phyloP scores from a whole-genome alignment of 148 eudicot genomes.

The Nyssa sinensis region DNA sequence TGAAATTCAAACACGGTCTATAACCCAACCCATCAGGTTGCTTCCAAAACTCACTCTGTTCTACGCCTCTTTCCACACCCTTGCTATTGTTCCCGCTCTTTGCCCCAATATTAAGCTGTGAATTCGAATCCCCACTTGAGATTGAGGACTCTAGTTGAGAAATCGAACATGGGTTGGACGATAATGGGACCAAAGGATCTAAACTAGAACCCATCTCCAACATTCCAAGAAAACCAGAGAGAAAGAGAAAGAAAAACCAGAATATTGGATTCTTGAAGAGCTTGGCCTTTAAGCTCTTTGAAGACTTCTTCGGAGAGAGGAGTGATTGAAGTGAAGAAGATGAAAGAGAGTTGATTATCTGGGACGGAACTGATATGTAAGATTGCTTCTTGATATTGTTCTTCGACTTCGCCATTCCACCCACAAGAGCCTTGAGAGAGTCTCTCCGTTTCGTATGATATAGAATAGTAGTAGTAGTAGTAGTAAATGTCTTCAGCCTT shows the following conservation, averaged over 20 bases:
- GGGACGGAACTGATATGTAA: constrained; percentile 79
- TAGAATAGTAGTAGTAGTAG: neutral
- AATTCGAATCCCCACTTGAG: constrained; percentile 21
- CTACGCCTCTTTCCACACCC: constrained; percentile 12
- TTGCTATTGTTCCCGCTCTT: neutral
- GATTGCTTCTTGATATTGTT: constrained; percentile 46
- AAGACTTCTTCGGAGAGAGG: constrained; percentile 51
- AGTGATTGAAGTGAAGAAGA: constrained; percentile 65
- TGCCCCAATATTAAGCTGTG: neutral
- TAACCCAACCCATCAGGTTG: constrained; percentile 83
- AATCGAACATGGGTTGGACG: constrained; percentile 45
- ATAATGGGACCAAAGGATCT: constrained; percentile 40
- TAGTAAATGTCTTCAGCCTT: constrained; percentile 17
- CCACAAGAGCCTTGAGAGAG: neutral
- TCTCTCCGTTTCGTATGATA: neutral
- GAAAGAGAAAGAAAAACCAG: constrained; percentile 42
- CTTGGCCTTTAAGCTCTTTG: constrained; percentile 24
- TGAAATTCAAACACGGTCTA: constrained; percentile 66
- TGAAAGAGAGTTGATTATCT: constrained; percentile 61
- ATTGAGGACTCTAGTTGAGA: constrained; percentile 14
- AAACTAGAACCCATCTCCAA: constrained; percentile 43
- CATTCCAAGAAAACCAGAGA: constrained; percentile 55
- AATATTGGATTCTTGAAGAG: constrained; percentile 36
- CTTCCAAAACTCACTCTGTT: constrained; percentile 59
- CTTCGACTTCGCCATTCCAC: constrained; percentile 46